phyloP scores from a whole-genome alignment of 169 alveolate species.

The Plasmodium falciparum region DNA sequence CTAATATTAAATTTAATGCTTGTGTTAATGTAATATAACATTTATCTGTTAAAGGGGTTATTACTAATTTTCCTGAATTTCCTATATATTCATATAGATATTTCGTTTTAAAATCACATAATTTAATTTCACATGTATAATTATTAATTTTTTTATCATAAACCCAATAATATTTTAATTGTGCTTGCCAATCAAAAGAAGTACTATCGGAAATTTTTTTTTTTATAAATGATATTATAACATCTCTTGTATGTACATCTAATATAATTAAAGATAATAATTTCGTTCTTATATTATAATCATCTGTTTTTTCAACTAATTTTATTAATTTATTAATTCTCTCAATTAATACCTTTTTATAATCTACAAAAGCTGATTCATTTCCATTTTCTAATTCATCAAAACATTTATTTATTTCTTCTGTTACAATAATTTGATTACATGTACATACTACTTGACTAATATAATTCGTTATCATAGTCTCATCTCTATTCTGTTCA shows the following conservation, averaged over 20 bases:
- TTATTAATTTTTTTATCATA: conserved; percentile 65
- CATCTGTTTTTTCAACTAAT: conserved; percentile 90
- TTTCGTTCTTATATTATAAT: conserved; percentile 87
- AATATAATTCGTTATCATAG: conserved; percentile 94
- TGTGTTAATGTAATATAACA: conserved; percentile 95
- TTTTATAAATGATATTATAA: conserved; percentile 94
- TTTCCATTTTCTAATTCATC: conserved; percentile 96
- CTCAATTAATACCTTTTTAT: conserved; percentile 90
- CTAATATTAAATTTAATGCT: conserved; percentile 94
- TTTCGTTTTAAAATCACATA: conserved; percentile 95
- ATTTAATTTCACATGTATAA: conserved; percentile 92
- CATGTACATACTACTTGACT: conserved; percentile 95
- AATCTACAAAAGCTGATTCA: conserved; percentile 97
- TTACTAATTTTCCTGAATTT: conserved; percentile 94
- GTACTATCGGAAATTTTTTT: conserved; percentile 91
- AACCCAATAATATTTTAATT: conserved; percentile 95
- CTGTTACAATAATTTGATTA: conserved; percentile 96
- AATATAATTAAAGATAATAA: conserved; percentile 95
- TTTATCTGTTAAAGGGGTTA: conserved; percentile 97
- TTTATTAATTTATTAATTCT: conserved; percentile 95
- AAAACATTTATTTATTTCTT: conserved; percentile 94
- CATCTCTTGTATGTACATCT: conserved; percentile 98
- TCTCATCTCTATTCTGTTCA: conserved; percentile 85
- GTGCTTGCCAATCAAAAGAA: conserved; percentile 96
- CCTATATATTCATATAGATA: conserved; percentile 98